A percentile compares a stretch with the other conserved stretches of the same genome.
Conservation (phyloP, 177 flowering plant species). For the Vitis hybrid region DNA sequence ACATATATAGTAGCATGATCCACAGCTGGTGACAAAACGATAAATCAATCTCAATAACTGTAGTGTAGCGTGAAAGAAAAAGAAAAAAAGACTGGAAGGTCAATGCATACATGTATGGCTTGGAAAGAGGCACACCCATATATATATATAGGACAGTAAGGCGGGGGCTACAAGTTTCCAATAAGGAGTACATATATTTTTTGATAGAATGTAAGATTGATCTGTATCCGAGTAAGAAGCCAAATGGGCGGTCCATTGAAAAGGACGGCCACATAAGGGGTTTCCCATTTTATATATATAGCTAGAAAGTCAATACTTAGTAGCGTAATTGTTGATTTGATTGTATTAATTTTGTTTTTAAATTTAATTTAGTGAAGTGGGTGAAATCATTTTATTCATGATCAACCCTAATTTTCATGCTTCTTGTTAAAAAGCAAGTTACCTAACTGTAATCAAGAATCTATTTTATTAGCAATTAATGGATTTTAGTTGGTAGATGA, state of each 20-base stretch:
- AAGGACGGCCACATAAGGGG: not conserved
- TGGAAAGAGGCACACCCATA: not conserved
- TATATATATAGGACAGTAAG: not conserved
- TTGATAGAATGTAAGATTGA: not conserved
- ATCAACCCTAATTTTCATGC: constrained; percentile 9
- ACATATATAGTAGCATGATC: not conserved
- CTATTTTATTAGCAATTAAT: too few species aligned
- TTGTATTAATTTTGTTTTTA: too few species aligned
- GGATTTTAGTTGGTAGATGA: too few species aligned
- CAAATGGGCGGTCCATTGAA: not conserved
- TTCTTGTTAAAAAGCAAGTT: too few species aligned
- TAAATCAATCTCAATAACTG: not conserved
- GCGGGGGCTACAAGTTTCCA: not conserved
- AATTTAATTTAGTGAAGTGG: not conserved
- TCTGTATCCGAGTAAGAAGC: not conserved
- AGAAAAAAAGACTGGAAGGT: not conserved
- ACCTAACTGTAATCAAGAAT: too few species aligned
- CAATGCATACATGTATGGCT: not conserved
- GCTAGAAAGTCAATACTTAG: not conserved
- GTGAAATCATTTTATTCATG: constrained; percentile 5
- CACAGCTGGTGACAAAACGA: not conserved
- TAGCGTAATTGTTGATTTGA: not conserved
- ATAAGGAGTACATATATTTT: too few species aligned
- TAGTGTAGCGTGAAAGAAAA: not conserved
- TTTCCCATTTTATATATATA: not conserved